Evolutionary conservation across 2,329 filamentous ascomycete genomes (phyloP), one percentile per base, ranked within the genome.

Genomic region (Calonectria honghensis): DNA sequence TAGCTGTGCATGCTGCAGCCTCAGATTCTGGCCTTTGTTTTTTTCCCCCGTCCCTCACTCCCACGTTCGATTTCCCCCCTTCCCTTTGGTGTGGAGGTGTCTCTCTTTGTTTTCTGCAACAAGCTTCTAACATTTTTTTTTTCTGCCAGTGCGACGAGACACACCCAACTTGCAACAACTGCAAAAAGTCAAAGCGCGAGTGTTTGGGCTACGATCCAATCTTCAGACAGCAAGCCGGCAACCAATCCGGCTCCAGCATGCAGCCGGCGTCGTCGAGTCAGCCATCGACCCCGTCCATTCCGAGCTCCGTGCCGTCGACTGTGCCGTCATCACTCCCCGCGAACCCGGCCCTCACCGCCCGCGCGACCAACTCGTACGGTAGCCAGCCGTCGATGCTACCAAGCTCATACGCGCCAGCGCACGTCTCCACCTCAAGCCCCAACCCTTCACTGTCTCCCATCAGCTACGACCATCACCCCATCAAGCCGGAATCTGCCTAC

Each of bases 151-250:
- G 97, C 87, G 97, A 98, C 91, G 97, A 99, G 89, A 93, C 92
- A 75, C 96, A 98, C 85, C 97, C 97, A 29, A 93, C 94, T 74
- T 99, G 97, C 89, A 93, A 95, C 87, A 95, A 97, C 83, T 97
- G 95, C 87, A 93, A 94, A 83, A 97, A 97, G 85, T 96, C 94
- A 79, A 97, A 96, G 86, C 94, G 95, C 82, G 94, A 96, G 81
- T 97, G 95, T 82, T 84, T 96, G 64, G 95, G 95, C 70, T 97
- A 97, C 90, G 95, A 97, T 82, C 94, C 95, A 48, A 95, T 96
- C 81, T 97, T 96, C 87, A 95, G 95, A 85, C 91, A 91, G 78
- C 91, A 93, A 37, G 90, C 94, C 63, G 91, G 92, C 77, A 94
- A 95, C 76, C 94, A 96, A 83, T 91, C 94, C 27, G 92, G 92